A percentile compares a stretch with the other conserved stretches of the same genome.
phyloP scores from a whole-genome alignment of 176 grass and related monocot genomes.

The Oryza meridionalis region DNA sequence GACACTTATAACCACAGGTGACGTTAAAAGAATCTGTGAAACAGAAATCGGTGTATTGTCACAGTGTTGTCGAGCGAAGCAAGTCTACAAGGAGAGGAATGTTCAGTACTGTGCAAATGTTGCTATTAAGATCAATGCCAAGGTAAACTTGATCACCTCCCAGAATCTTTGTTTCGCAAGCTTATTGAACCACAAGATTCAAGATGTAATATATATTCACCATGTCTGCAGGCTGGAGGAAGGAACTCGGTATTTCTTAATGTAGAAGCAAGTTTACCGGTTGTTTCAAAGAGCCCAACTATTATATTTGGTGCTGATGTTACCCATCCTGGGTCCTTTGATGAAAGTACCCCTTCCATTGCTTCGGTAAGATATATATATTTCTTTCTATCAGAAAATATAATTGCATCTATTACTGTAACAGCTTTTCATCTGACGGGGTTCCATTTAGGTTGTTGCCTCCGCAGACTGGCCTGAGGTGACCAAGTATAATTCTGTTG shows the following conservation, averaged over 20 bases:
- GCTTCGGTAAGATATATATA: constrained; percentile 58
- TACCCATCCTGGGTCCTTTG: constrained; percentile 68
- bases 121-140: constrained; percentile 74
- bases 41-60: constrained; percentile 65
- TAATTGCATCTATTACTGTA: constrained; percentile 3
- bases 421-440: constrained; percentile 10
- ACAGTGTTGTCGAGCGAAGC: constrained; percentile 48
- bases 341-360: constrained; percentile 67
- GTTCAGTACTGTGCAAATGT: constrained; percentile 52
- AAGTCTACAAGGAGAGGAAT: constrained; percentile 7
- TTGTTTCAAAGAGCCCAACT: constrained; percentile 52
- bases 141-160: constrained; percentile 41
- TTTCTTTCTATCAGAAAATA: neutral
- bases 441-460: constrained; percentile 70
- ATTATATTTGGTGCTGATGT: constrained; percentile 83
- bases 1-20: constrained; percentile 32
- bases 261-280: constrained; percentile 37
- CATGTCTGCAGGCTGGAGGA: constrained; percentile 61
- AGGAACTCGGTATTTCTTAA: constrained; percentile 63
- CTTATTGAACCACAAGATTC: neutral
- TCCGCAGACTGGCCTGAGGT: constrained; percentile 80
- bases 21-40: constrained; percentile 65
- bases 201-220: neutral
- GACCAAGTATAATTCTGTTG: constrained; percentile 60
- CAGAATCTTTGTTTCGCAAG: neutral